phyloP scores from a whole-genome alignment of 257 asterid genomes.

The Rubia yunnanensis region DNA sequence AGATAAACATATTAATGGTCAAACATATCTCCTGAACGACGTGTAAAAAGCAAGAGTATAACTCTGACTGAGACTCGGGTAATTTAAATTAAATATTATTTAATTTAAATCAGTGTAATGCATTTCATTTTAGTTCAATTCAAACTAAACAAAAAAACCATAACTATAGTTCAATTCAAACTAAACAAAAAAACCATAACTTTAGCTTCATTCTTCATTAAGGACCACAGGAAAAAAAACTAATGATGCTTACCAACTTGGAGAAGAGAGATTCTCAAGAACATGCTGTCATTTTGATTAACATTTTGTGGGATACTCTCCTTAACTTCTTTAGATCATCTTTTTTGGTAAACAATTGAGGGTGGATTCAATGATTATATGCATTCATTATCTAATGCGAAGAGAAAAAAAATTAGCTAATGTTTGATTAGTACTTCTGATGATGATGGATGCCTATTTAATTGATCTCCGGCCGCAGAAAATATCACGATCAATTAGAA shows the following conservation, averaged over 20 bases:
- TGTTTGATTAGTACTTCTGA: background rate
- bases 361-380: background rate
- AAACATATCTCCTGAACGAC: too few relatives aligned
- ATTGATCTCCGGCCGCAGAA: background rate
- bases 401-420: background rate
- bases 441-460: slow-evolving; percentile 4
- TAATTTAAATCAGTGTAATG: too few relatives aligned
- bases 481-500: background rate
- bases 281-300: slow-evolving; percentile 3
- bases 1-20: too few relatives aligned
- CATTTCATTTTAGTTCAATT: too few relatives aligned
- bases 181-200: too few relatives aligned
- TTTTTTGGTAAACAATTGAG: background rate
- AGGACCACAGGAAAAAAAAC: background rate
- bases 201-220: slow-evolving; percentile 1
- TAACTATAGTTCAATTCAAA: too few relatives aligned
- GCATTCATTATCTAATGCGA: background rate
- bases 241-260: slow-evolving; percentile 6
- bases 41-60: too few relatives aligned
- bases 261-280: slow-evolving; percentile 13
- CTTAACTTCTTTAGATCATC: slow-evolving; percentile 1
- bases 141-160: too few relatives aligned
- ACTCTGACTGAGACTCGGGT: too few relatives aligned
- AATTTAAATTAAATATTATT: too few relatives aligned
- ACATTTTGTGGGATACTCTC: background rate